Evolutionary conservation across 202 grass and related monocot species (phyloP).

Genomic region (Bolboschoenoplectus hybrid): DNA sequence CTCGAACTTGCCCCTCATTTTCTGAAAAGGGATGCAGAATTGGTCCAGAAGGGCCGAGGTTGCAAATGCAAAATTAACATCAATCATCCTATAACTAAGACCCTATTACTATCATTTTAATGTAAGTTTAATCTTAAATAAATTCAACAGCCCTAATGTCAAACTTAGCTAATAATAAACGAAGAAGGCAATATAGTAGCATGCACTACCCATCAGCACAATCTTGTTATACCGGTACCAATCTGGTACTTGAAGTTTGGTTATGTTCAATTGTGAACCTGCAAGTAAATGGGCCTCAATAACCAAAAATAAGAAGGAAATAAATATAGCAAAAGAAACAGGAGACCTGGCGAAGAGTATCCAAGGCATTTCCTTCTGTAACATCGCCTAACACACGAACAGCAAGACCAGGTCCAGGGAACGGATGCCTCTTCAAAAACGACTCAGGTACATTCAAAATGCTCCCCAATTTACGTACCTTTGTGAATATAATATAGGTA

Average conservation of each 20-base stretch:
- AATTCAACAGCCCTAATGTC: neutral
- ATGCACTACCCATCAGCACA: neutral
- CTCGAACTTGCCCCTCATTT: neutral
- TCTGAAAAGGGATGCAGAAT: neutral
- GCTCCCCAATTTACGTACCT: constrained; percentile 85
- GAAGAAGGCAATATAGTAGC: neutral
- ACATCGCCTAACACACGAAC: constrained; percentile 88
- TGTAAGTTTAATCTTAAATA: neutral
- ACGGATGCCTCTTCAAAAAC: constrained; percentile 91
- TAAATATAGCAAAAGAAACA: constrained; percentile 27
- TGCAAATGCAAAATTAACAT: neutral
- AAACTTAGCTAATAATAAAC: neutral
- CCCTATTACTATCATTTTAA: neutral
- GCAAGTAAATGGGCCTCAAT: neutral
- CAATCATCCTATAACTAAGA: neutral
- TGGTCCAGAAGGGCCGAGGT: neutral
- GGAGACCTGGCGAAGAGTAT: constrained; percentile 81
- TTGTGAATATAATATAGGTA: constrained; percentile 13
- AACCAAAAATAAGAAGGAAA: constrained; percentile 15
- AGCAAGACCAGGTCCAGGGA: constrained; percentile 89
- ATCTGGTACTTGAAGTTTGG: neutral
- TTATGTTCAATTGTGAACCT: neutral
- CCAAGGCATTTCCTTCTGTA: constrained; percentile 84
- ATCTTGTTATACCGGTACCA: neutral
- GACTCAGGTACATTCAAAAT: constrained; percentile 87